Conservation (phyloP, 2,329 filamentous ascomycete species). For the Calonectria pseudoreteaudii region DNA sequence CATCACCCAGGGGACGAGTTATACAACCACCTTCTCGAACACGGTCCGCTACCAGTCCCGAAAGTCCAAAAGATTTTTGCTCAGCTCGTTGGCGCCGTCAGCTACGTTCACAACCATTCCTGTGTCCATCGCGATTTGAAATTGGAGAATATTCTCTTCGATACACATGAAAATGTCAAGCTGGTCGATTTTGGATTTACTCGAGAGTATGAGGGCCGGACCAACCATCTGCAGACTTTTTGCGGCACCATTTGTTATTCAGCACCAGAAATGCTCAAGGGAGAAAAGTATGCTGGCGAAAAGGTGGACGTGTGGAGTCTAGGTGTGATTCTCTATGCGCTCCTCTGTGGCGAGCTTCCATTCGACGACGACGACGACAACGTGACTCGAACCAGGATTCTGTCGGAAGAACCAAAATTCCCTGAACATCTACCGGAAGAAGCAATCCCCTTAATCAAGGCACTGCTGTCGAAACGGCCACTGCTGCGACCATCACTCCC, state of each 20-base stretch:
- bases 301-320: slow-evolving; percentile 98
- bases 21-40: slow-evolving; percentile 92
- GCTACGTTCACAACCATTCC: slow-evolving; percentile 93
- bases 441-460: slow-evolving; percentile 80
- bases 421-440: slow-evolving; percentile 83
- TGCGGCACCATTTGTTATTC: slow-evolving; percentile 98
- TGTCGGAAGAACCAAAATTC: slow-evolving; percentile 87
- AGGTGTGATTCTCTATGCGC: slow-evolving; percentile 85
- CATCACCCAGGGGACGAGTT: slow-evolving; percentile 82
- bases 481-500: slow-evolving; percentile 83
- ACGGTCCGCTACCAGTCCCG: slow-evolving; percentile 84
- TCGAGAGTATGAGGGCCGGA: slow-evolving; percentile 93
- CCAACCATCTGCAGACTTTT: slow-evolving; percentile 96
- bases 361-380: slow-evolving; percentile 97
- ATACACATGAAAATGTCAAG: slow-evolving; percentile 98
- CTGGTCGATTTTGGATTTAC: slow-evolving; percentile 98
- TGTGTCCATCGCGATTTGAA: slow-evolving; percentile 98
- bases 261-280: slow-evolving; percentile 97
- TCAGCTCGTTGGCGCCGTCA: slow-evolving; percentile 93
- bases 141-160: slow-evolving; percentile 88
- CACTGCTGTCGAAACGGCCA: slow-evolving; percentile 90
- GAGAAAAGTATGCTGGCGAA: slow-evolving; percentile 96
- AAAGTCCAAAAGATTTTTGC: slow-evolving; percentile 97
- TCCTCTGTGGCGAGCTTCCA: slow-evolving; percentile 86
- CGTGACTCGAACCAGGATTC: slow-evolving; percentile 84